These are phyloP conservation scores for Pythium coloratum DNA, from an alignment of 352 stramenopile genomes.

Conservation along the genomic window DNA sequence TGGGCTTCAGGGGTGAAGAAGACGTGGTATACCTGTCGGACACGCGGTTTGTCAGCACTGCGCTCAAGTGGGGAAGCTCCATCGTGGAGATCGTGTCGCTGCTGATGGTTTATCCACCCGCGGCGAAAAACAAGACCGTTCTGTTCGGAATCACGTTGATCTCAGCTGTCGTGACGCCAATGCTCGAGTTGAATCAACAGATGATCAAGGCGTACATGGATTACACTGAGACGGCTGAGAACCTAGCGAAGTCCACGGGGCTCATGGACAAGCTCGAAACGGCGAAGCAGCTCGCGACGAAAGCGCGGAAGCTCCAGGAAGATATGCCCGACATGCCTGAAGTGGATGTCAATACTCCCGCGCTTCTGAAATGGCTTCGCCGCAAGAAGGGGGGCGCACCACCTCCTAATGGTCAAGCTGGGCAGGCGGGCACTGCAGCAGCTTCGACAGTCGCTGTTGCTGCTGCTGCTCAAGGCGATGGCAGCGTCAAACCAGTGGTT, in stretches of 20 bases:
- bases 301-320: conserved; percentile 16
- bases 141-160: conserved; percentile 42
- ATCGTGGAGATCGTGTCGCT: conserved; percentile 51
- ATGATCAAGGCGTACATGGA: conserved; percentile 54
- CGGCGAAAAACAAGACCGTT: conserved; percentile 16
- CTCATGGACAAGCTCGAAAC: conserved; percentile 28
- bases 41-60: conserved; percentile 49
- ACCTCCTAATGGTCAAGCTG: background rate
- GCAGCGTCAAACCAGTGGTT: background rate
- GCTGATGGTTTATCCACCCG: conserved; percentile 31
- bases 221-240: conserved; percentile 41
- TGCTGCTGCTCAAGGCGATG: background rate
- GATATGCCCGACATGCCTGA: conserved; percentile 17
- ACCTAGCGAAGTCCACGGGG: conserved; percentile 28
- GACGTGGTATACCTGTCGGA: conserved; percentile 53
- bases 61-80: conserved; percentile 49
- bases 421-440: background rate
- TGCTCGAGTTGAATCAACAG: conserved; percentile 60
- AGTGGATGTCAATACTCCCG: conserved; percentile 21
- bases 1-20: conserved; percentile 43
- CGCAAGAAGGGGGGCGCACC: conserved; percentile 2
- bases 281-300: conserved; percentile 14
- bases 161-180: conserved; percentile 35
- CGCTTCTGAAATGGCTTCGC: background rate
- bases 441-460: background rate